Evolutionary conservation across 306 rosid species (phyloP).

Genomic region (Quercus berberidifolia): DNA sequence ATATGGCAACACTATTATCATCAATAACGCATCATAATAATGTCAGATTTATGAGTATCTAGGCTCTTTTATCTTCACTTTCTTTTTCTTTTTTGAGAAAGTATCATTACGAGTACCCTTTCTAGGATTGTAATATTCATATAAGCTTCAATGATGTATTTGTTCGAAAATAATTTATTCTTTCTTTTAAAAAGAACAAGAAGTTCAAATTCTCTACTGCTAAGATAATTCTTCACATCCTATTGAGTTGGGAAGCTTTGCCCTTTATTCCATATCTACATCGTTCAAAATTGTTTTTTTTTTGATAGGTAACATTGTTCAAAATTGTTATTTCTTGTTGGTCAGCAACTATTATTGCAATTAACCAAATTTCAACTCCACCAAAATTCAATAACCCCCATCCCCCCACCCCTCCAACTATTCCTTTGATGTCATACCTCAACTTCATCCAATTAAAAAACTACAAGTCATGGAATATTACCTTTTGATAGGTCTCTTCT

Average conservation of each 20-base stretch:
- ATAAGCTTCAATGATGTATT: not conserved
- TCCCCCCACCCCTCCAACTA: not conserved
- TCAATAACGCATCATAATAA: not conserved
- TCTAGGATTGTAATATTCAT: not conserved
- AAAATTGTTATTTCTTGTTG: not conserved
- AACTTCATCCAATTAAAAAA: not conserved
- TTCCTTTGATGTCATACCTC: not conserved
- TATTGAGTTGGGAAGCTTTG: not conserved
- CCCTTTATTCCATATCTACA: not conserved
- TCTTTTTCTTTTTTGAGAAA: not conserved
- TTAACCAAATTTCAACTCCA: not conserved
- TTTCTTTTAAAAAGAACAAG: not conserved
- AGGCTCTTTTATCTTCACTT: not conserved
- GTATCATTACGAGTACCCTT: not conserved
- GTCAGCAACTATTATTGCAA: not conserved
- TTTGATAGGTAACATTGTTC: not conserved
- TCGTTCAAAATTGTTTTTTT: not conserved
- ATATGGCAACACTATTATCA: not conserved
- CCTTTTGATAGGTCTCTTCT: slow-evolving; percentile 82
- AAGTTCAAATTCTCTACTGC: not conserved
- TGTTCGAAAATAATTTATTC: not conserved
- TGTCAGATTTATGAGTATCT: not conserved
- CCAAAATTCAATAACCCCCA: not conserved
- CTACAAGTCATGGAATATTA: slow-evolving; percentile 23
- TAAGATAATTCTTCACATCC: not conserved